Base-by-base conservation (phyloP, 2,329 filamentous ascomycete genomes). In the Pseudogymnoascus sp. region DNA sequence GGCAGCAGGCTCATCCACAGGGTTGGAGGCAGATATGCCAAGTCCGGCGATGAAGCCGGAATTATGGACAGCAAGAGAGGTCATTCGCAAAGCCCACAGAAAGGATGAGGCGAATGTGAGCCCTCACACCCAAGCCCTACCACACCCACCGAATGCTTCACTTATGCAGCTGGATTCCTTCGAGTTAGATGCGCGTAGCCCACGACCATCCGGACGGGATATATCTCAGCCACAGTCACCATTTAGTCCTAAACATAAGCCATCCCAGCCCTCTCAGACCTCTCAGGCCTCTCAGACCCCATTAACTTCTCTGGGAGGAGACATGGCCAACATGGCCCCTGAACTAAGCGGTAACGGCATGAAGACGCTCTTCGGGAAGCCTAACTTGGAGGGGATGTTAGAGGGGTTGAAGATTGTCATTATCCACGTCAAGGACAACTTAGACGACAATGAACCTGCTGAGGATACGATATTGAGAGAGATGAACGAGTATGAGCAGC, bases 401-500 rank as follows among this genome's bases (percentile, higher is more conserved):
- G 78, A 81, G 61, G 92, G 91, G 0, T 73, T 97, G 28, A 89
- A 86, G 66, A 80, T 99, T 1, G 87, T 97, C 60, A 85, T 97
- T 63, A 97, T 97, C 38, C 95, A 99, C 73, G 84, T 97, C 71
- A 99, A 99, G 74, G 93, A 97, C 67, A 88, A 84, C 21, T 78
- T 97, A 63, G 79, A 81, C 7, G 92, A 96, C 72, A 90, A 86
- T 0, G 84, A 84, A 25, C 74, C 78, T 59, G 85, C 82, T 1
- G 83, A 79, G 37, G 85, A 90, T 3, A 81, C 77, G 1, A 96
- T 97, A 37, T 70, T 95, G 21, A 72, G 79, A 65, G 85, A 97
- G 73, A 75, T 97, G 60, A 73, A 77, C 16, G 84, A 85, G 25
- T 81, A 90, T 64, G 90, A 93, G 65, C 64, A 68, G 21, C 46